Conservation (phyloP, 495 filamentous ascomycete species). For the Rusavskia elegans region DNA sequence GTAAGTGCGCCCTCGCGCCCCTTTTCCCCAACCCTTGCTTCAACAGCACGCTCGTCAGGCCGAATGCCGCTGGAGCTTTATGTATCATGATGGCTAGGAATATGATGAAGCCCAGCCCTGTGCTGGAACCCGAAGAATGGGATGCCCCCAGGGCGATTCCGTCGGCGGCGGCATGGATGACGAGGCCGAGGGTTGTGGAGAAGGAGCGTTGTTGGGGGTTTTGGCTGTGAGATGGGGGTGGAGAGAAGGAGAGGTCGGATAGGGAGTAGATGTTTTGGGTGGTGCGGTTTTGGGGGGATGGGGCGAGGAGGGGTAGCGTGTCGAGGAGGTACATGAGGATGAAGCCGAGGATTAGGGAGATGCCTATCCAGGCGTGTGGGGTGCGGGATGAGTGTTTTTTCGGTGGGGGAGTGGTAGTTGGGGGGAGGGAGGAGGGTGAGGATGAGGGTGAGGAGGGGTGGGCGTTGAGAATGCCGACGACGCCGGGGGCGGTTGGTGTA, state of each 20-base stretch:
- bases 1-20: slow-evolving; percentile 65
- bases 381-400: slow-evolving; percentile 17
- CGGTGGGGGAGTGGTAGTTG: not conserved
- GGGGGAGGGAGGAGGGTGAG: slow-evolving; percentile 1
- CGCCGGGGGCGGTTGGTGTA: slow-evolving; percentile 7
- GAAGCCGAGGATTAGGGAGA: slow-evolving; percentile 78
- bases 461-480: slow-evolving; percentile 11
- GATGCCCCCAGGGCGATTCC: slow-evolving; percentile 91
- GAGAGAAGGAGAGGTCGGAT: slow-evolving; percentile 13
- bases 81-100: slow-evolving; percentile 96
- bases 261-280: slow-evolving; percentile 14
- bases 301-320: slow-evolving; percentile 58
- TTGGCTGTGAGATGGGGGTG: slow-evolving; percentile 11
- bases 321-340: slow-evolving; percentile 96
- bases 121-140: slow-evolving; percentile 44
- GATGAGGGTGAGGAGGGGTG: slow-evolving; percentile 1
- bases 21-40: slow-evolving; percentile 81
- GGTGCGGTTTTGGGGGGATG: slow-evolving; percentile 31
- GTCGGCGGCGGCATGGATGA: slow-evolving; percentile 96
- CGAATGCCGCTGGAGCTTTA: slow-evolving; percentile 93
- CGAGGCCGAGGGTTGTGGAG: slow-evolving; percentile 76
- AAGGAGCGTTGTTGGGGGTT: slow-evolving; percentile 21
- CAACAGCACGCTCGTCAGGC: slow-evolving; percentile 72
- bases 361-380: slow-evolving; percentile 61
- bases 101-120: slow-evolving; percentile 69